These are phyloP conservation scores for Cupressus sempervirens DNA, from an alignment of 75 land plant genomes.

Conservation along the genomic window DNA sequence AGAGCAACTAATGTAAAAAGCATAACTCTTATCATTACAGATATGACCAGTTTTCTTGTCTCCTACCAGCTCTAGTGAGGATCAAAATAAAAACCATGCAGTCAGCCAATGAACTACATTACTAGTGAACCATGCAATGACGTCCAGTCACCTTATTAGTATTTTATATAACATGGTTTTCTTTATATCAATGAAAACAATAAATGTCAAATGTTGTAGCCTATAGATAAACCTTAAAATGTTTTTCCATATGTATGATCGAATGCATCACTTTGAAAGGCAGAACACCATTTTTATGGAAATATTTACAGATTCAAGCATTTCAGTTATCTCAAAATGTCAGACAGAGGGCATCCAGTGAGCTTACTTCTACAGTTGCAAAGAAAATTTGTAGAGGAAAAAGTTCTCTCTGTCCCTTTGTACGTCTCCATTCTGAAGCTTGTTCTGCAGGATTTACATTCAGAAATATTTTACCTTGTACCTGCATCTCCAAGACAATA, in stretches of 20 bases:
- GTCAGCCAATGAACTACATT: background rate
- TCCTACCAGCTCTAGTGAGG: background rate
- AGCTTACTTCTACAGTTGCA: slow-evolving; percentile 22
- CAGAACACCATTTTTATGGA: background rate
- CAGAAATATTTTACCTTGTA: slow-evolving; percentile 30
- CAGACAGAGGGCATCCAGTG: background rate
- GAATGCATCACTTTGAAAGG: background rate
- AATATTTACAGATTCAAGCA: background rate
- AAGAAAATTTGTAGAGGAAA: slow-evolving; percentile 37
- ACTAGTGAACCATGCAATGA: background rate
- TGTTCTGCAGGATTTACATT: slow-evolving; percentile 15
- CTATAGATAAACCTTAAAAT: background rate
- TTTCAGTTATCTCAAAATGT: background rate
- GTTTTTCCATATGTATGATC: background rate
- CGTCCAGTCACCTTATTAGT: background rate
- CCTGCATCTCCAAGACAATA: slow-evolving; percentile 20
- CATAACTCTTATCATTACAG: background rate
- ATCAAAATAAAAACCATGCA: background rate
- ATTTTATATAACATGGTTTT: background rate
- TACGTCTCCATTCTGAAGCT: slow-evolving; percentile 41
- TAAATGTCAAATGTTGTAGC: background rate
- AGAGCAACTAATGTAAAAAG: background rate
- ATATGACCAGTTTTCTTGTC: background rate
- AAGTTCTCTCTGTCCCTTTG: slow-evolving; percentile 30
- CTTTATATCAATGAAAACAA: background rate